A percentile compares a stretch with the other conserved stretches of the same genome.
Conservation (phyloP, 2,329 filamentous ascomycete genomes). For the Hymenoscyphus linearis region DNA sequence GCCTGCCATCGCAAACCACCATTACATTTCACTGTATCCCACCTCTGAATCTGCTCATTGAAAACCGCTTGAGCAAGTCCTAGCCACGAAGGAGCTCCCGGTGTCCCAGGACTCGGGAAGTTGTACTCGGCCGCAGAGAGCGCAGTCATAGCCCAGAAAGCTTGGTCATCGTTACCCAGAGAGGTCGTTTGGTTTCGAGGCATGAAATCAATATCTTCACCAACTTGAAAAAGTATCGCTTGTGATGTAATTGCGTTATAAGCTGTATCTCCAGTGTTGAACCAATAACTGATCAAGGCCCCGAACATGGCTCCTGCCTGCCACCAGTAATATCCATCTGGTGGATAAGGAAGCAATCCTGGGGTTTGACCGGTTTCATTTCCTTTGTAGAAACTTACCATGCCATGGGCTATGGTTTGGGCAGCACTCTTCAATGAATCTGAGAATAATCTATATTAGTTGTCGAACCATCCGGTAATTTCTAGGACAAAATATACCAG, state of each 20-base stretch:
- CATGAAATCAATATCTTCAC: constrained; percentile 69
- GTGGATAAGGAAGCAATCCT: constrained; percentile 42
- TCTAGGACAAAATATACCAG: constrained; percentile 2
- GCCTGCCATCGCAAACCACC: constrained; percentile 81
- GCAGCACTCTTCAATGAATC: constrained; percentile 27
- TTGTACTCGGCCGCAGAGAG: constrained; percentile 65
- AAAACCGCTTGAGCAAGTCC: constrained; percentile 73
- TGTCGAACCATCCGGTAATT: background rate
- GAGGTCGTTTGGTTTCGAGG: constrained; percentile 62
- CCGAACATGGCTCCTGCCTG: constrained; percentile 66
- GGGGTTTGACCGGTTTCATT: constrained; percentile 43
- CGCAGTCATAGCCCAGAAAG: constrained; percentile 65
- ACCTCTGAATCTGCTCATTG: constrained; percentile 67
- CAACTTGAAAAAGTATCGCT: constrained; percentile 69
- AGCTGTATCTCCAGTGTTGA: constrained; percentile 65
- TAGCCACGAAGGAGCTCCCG: constrained; percentile 56
- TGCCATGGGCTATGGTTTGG: constrained; percentile 36
- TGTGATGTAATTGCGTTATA: constrained; percentile 64
- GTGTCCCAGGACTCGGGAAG: constrained; percentile 47
- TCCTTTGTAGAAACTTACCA: constrained; percentile 45
- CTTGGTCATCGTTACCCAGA: constrained; percentile 69
- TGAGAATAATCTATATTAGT: constrained; percentile 6
- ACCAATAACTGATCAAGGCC: constrained; percentile 75
- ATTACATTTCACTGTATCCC: constrained; percentile 61
- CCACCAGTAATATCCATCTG: constrained; percentile 20